A percentile compares a stretch with the other conserved stretches of the same genome.
These are phyloP conservation scores for Aspergillus sparsus DNA, from an alignment of 495 filamentous ascomycete species.

Conservation along the genomic window DNA sequence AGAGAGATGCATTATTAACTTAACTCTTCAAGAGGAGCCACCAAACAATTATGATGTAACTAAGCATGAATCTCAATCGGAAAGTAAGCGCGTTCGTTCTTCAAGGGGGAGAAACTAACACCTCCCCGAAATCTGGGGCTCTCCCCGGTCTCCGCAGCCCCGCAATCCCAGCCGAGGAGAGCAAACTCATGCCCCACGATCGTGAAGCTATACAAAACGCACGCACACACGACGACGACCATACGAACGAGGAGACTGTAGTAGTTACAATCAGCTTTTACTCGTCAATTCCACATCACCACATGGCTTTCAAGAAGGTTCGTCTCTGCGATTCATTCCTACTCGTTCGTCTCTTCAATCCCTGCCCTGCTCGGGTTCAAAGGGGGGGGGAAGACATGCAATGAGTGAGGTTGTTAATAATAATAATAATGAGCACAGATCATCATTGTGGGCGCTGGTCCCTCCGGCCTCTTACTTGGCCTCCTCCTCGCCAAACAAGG, in stretches of 20 bases:
- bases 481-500: slow-evolving; percentile 56
- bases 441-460: slow-evolving; percentile 58
- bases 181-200: neutral
- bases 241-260: too few relatives aligned
- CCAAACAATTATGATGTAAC: too few relatives aligned
- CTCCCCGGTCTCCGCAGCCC: slow-evolving; percentile 17
- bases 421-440: slow-evolving; percentile 28
- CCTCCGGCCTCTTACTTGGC: slow-evolving; percentile 56
- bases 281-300: too few relatives aligned
- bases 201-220: slow-evolving; percentile 10
- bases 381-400: too few relatives aligned
- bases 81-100: neutral
- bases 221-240: neutral
- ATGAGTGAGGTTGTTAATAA: too few relatives aligned
- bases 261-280: too few relatives aligned
- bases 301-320: slow-evolving; percentile 28
- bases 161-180: slow-evolving; percentile 9
- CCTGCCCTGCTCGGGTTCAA: too few relatives aligned
- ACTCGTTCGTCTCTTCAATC: neutral
- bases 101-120: neutral
- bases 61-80: too few relatives aligned
- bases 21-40: too few relatives aligned
- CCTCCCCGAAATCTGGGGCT: slow-evolving; percentile 9
- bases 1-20: too few relatives aligned
- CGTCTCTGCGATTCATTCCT: slow-evolving; percentile 7